Percentiles rank a stretch among this genome's conserved stretches.
Conservation (phyloP, 495 filamentous ascomycete species). For the Elaphomyces granulatus region DNA sequence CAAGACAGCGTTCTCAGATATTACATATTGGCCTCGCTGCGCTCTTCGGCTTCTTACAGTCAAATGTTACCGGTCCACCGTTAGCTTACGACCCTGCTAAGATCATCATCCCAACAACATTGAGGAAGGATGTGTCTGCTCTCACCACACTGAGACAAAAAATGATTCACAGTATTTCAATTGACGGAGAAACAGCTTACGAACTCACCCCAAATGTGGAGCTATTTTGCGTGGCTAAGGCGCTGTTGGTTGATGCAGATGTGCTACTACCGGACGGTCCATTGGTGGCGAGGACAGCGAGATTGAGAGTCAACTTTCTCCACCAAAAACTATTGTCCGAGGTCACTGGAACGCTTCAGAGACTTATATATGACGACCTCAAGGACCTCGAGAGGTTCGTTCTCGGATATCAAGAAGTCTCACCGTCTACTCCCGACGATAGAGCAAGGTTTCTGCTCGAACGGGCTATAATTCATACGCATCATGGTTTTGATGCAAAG, state of each 20-base stretch:
- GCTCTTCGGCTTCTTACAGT: constrained; percentile 74
- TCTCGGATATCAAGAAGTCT: constrained; percentile 12
- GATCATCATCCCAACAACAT: constrained; percentile 37
- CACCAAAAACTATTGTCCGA: constrained; percentile 83
- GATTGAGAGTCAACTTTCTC: constrained; percentile 61
- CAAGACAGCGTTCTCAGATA: constrained; percentile 28
- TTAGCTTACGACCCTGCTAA: constrained; percentile 40
- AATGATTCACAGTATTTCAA: constrained; percentile 49
- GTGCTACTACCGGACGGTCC: constrained; percentile 30
- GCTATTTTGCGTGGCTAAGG: constrained; percentile 62
- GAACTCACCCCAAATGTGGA: constrained; percentile 70
- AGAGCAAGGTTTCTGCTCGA: constrained; percentile 60
- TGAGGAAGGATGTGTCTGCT: constrained; percentile 3
- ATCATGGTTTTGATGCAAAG: constrained; percentile 67
- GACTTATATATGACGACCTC: constrained; percentile 38
- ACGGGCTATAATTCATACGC: constrained; percentile 66
- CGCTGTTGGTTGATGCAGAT: constrained; percentile 41
- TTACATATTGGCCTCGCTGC: constrained; percentile 53
- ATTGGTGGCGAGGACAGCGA: constrained; percentile 24
- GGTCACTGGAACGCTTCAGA: constrained; percentile 49
- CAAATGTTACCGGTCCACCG: constrained; percentile 80
- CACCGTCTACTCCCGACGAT: constrained; percentile 22
- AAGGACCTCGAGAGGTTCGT: constrained; percentile 30
- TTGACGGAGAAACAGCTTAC: constrained; percentile 81
- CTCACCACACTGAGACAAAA: constrained; percentile 28